Conservation (phyloP, 306 rosid genomes). For the Pachyrhizus erosus region DNA sequence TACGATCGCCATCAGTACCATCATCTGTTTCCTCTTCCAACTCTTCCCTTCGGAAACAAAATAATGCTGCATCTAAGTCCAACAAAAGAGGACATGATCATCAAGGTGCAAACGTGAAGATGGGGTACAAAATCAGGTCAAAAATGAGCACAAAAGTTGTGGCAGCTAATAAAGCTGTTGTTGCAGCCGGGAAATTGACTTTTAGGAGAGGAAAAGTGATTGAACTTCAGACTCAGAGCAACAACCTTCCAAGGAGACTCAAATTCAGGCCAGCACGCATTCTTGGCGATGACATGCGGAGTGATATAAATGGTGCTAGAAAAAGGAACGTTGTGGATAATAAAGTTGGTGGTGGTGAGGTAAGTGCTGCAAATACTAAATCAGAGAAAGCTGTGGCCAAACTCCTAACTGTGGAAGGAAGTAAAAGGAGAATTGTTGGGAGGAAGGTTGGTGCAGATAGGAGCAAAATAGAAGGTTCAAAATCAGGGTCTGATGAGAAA, state of each 20-base stretch:
- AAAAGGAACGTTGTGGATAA: constrained; percentile 33
- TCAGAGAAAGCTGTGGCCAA: constrained; percentile 47
- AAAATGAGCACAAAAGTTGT: constrained; percentile 44
- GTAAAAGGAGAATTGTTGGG: constrained; percentile 48
- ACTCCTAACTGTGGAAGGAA: constrained; percentile 49
- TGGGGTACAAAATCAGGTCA: constrained; percentile 49
- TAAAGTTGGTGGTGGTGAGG: constrained; percentile 50
- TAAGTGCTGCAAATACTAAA: constrained; percentile 42
- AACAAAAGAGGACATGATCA: constrained; percentile 18
- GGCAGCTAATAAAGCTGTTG: constrained; percentile 46
- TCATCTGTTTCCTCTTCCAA: constrained; percentile 34
- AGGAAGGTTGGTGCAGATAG: constrained; percentile 46
- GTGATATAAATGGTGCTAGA: constrained; percentile 37
- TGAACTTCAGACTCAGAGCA: constrained; percentile 61
- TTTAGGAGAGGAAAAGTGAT: constrained; percentile 73
- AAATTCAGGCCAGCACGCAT: constrained; percentile 65
- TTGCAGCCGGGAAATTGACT: constrained; percentile 53
- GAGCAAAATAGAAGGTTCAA: constrained; percentile 43
- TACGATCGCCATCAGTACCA: constrained; percentile 24
- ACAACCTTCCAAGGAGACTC: constrained; percentile 66
- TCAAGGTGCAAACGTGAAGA: constrained; percentile 48
- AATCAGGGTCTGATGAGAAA: constrained; percentile 56
- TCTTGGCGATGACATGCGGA: constrained; percentile 50
- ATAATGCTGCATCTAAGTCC: constrained; percentile 38
- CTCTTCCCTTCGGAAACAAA: constrained; percentile 45